Percentiles rank a stretch among this genome's conserved stretches.
Conservation (phyloP, 2,329 filamentous ascomycete genomes). For the Raffaelea ambrosiae region DNA sequence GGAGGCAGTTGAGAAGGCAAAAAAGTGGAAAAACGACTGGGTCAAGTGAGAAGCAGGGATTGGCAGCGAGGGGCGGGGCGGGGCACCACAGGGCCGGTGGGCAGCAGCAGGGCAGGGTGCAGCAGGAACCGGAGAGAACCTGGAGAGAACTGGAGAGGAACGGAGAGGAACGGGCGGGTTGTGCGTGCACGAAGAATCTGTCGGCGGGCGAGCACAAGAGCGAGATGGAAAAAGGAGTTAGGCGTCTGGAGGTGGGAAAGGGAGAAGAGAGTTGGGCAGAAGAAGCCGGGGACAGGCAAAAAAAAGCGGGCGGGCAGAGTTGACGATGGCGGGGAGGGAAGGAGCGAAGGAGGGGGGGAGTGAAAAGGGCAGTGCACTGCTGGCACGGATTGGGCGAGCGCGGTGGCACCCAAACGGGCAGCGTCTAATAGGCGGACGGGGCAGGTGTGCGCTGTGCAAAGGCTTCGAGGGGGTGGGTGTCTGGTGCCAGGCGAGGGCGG, state of each 20-base stretch:
- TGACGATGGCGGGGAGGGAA: constrained; percentile 10
- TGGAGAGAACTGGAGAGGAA: not conserved
- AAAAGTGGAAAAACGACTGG: not conserved
- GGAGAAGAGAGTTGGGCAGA: not conserved
- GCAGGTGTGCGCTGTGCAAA: no score
- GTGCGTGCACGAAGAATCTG: not conserved
- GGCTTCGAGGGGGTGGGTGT: no score
- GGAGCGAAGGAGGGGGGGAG: constrained; percentile 4
- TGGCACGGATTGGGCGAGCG: no score
- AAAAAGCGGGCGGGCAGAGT: constrained; percentile 11
- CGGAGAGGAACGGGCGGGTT: not conserved
- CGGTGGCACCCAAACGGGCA: no score
- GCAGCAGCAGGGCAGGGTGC: no score
- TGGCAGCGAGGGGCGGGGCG: not conserved
- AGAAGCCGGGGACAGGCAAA: not conserved
- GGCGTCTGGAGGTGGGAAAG: not conserved
- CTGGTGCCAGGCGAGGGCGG: no score
- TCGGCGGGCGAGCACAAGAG: not conserved
- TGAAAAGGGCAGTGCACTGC: not conserved
- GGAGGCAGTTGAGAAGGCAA: not conserved
- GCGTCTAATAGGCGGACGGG: no score
- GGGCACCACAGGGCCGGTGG: not conserved
- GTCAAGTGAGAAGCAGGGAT: not conserved
- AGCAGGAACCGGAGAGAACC: not conserved
- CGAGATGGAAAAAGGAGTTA: not conserved